Evolutionary conservation across 441 rosid species (phyloP), one percentile per base, ranked within the genome.

Genomic region (Euphorbia corollata): DNA sequence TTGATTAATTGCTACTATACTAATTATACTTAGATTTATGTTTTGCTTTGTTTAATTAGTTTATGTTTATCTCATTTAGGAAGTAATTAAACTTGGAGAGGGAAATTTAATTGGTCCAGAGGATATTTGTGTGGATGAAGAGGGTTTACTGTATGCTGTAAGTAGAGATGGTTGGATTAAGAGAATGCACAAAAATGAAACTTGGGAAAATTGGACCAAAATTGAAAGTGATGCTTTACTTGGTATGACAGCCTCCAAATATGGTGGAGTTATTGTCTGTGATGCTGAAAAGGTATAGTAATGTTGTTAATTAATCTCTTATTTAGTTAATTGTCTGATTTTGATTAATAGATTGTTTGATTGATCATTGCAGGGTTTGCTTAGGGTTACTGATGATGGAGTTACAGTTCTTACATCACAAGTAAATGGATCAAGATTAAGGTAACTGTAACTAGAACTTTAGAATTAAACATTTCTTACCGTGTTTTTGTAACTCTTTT

Each of bases 81-180:
- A 70, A 38, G 81, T 76, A 70, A 59, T 32, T n/a, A 80, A 76
- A 62, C 74, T 80, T 20, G 87, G 85, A 69, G 82, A 81, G 71
- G 90, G 90, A 10, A 2, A 64, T 1, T 15, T 85, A 15, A 47
- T 71, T 50, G 61, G 56, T 0, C 84, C 86, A 0, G 85, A 83
- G 61, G 85, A 79, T 53, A 64, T 80, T 18, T 62, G 62, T 5
- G 70, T 79, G 39, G 79, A 79, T 38, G 73, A 61, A 43, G 59
- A 76, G 1, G 90, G 90, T 0, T 60, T 77, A 4, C 11, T 85
- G 8, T 83, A 82, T 56, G 68, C 84, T 9, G 90, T 78, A 41
- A 76, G 72, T 0, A 75, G 81, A 64, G 86, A 83, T 61, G 87
- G 85, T 4, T 83, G 90, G 90, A 72, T 86, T 23, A 82, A 78